These are phyloP conservation scores for Kazachstania africana DNA, from an alignment of 805 yeast species.

Conservation along the genomic window DNA sequence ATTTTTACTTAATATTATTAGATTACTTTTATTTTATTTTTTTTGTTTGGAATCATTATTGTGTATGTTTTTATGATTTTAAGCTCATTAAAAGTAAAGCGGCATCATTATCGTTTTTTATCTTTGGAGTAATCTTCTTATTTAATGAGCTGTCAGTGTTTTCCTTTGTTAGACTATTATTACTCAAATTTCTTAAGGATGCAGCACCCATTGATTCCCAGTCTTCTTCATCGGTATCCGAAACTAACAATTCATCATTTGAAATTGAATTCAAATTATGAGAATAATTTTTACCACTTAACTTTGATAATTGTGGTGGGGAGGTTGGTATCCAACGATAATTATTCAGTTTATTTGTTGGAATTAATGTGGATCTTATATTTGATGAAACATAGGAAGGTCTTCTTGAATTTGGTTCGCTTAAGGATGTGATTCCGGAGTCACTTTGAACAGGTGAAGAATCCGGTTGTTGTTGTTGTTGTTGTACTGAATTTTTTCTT, in stretches of 20 bases:
- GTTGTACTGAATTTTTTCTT: not conserved
- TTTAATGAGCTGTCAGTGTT: constrained; percentile 6
- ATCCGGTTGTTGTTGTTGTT: too few relatives aligned
- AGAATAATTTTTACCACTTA: too few relatives aligned
- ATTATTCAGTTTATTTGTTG: too few relatives aligned
- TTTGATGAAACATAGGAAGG: constrained; percentile 26
- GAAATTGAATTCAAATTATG: too few relatives aligned
- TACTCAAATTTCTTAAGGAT: constrained; percentile 37
- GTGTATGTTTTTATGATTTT: constrained; percentile 21
- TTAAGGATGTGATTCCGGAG: not conserved
- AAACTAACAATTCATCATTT: too few relatives aligned
- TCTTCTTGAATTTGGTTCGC: constrained; percentile 15
- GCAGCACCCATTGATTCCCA: constrained; percentile 87
- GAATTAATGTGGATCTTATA: constrained; percentile 23
- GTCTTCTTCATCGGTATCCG: constrained; percentile 94
- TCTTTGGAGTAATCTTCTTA: constrained; percentile 1
- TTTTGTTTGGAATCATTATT: too few relatives aligned
- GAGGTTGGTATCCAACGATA: too few relatives aligned
- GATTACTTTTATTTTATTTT: too few relatives aligned
- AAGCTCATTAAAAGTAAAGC: constrained; percentile 24
- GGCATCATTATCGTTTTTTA: constrained; percentile 17
- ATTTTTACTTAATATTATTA: too few relatives aligned
- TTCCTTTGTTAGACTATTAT: constrained; percentile 7
- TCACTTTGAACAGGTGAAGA: too few relatives aligned
- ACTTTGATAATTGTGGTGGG: too few relatives aligned